These are phyloP conservation scores for Diaporthe helianthi DNA, from an alignment of 2,329 filamentous ascomycete genomes.

Conservation along the genomic window DNA sequence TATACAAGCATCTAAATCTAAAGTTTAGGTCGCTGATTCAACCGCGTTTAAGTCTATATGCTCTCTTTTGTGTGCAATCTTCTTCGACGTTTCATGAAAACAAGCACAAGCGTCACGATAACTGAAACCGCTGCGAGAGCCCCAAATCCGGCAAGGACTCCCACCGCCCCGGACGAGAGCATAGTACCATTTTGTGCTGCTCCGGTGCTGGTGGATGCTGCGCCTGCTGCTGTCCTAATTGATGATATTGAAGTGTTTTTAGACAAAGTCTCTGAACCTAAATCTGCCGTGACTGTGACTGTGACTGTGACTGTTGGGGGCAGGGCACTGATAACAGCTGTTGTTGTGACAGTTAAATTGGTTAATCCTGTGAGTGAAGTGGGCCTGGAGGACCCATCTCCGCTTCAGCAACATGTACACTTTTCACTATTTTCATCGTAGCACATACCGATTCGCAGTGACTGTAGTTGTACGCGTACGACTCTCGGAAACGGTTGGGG, in stretches of 20 bases:
- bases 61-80: neutral
- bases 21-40: neutral
- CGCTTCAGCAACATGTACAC: neutral
- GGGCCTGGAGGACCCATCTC: neutral
- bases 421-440: too few relatives aligned
- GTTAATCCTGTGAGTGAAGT: neutral
- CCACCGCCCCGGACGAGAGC: constrained; percentile 1
- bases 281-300: neutral
- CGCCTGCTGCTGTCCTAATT: neutral
- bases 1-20: neutral
- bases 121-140: constrained; percentile 1
- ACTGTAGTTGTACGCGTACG: neutral
- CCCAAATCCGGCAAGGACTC: neutral
- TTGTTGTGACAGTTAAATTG: neutral
- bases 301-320: neutral
- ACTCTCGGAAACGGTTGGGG: neutral
- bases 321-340: neutral
- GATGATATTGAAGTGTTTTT: neutral
- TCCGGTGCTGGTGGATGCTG: neutral
- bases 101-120: neutral
- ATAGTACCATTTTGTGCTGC: neutral
- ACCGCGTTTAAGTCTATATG: neutral
- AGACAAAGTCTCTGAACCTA: neutral
- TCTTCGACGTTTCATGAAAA: neutral
- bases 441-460: neutral